phyloP scores from a whole-genome alignment of 352 stramenopile genomes.

The Pythium apleroticum region DNA sequence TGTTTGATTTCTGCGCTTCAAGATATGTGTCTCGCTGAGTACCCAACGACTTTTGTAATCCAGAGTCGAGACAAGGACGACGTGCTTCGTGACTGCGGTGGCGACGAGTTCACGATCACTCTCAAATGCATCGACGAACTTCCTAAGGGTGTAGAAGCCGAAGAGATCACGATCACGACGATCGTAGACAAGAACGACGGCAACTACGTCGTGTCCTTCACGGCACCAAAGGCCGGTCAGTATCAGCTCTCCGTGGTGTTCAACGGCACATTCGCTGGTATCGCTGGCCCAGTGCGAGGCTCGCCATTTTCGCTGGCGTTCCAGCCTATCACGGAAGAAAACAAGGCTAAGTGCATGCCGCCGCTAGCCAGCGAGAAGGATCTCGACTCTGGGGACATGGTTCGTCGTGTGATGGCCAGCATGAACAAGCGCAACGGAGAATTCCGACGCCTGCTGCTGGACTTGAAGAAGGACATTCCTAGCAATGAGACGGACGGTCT shows the following conservation, averaged over 20 bases:
- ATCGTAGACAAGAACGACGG: slow-evolving; percentile 92
- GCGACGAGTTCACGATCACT: slow-evolving; percentile 92
- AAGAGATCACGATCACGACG: slow-evolving; percentile 34
- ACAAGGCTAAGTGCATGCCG: slow-evolving; percentile 73
- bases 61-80: slow-evolving; percentile 90
- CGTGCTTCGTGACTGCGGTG: slow-evolving; percentile 89
- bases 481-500: slow-evolving; percentile 77
- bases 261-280: slow-evolving; percentile 91
- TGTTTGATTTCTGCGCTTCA: slow-evolving; percentile 71
- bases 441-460: slow-evolving; percentile 74
- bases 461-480: slow-evolving; percentile 82
- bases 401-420: slow-evolving; percentile 67
- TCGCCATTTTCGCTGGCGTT: slow-evolving; percentile 86
- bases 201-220: slow-evolving; percentile 93
- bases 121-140: slow-evolving; percentile 45
- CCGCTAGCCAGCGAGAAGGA: slow-evolving; percentile 68
- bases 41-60: slow-evolving; percentile 90
- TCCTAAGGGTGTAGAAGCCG: slow-evolving; percentile 37
- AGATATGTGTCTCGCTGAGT: slow-evolving; percentile 65
- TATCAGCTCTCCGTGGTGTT: slow-evolving; percentile 92
- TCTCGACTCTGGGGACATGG: slow-evolving; percentile 69
- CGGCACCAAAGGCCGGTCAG: slow-evolving; percentile 67
- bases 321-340: slow-evolving; percentile 57
- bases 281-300: slow-evolving; percentile 92
- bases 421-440: slow-evolving; percentile 88